Evolutionary conservation across 768 basidiomycete species (phyloP).

Genomic region (Psilocybe tampanensis): DNA sequence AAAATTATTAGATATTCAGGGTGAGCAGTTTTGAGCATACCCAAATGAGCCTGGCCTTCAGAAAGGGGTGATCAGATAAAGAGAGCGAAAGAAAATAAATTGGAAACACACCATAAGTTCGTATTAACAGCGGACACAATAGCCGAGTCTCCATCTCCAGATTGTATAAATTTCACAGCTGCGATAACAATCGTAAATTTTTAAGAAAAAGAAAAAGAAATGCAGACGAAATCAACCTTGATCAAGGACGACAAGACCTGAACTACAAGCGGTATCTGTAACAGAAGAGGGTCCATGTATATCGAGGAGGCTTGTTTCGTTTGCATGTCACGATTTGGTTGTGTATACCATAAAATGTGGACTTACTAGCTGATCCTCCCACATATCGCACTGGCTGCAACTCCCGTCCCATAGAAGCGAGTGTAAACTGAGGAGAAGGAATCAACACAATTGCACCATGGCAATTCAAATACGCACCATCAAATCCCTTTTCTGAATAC

Average conservation of each 20-base stretch:
- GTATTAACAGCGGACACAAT: constrained; percentile 29
- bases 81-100: neutral
- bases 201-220: neutral
- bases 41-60: constrained; percentile 28
- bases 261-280: constrained; percentile 30
- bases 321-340: neutral
- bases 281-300: constrained; percentile 31
- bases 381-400: constrained; percentile 25
- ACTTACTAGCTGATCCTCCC: constrained; percentile 36
- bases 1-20: neutral
- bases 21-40: constrained; percentile 6
- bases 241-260: constrained; percentile 30
- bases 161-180: constrained; percentile 30
- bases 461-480: constrained; percentile 14
- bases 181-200: constrained; percentile 1
- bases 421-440: constrained; percentile 21
- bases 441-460: neutral
- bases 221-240: constrained; percentile 20
- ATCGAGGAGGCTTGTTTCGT: constrained; percentile 25
- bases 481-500: constrained; percentile 23
- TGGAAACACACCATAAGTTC: constrained; percentile 21
- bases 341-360: neutral
- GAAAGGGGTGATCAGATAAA: neutral
- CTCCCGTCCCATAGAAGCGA: constrained; percentile 29
- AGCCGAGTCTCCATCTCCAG: constrained; percentile 28